Evolutionary conservation across 2,329 filamentous ascomycete species (phyloP).

Genomic region (Hypoxylon rubiginosum): DNA sequence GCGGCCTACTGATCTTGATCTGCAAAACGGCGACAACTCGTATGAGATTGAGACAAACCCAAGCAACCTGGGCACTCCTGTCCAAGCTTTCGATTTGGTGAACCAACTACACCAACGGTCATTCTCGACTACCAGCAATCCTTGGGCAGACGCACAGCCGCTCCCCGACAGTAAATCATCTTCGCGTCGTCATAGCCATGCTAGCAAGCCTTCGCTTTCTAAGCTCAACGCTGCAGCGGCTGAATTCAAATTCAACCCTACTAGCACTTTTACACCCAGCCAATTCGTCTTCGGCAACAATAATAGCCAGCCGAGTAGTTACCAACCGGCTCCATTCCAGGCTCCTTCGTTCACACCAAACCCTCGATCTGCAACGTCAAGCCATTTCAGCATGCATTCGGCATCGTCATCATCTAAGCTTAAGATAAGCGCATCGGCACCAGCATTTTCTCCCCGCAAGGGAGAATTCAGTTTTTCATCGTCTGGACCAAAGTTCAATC

Average conservation of each 20-base stretch:
- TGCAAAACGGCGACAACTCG: slow-evolving; percentile 62
- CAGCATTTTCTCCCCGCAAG: slow-evolving; percentile 79
- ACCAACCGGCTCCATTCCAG: slow-evolving; percentile 65
- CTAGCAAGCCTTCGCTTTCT: slow-evolving; percentile 77
- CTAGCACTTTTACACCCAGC: slow-evolving; percentile 64
- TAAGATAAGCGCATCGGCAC: slow-evolving; percentile 77
- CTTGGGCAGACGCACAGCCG: slow-evolving; percentile 69
- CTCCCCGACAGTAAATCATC: slow-evolving; percentile 54
- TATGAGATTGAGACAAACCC: slow-evolving; percentile 81
- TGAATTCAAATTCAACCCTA: slow-evolving; percentile 84
- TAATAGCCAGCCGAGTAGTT: slow-evolving; percentile 50
- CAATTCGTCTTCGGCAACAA: slow-evolving; percentile 64
- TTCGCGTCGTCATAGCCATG: slow-evolving; percentile 67
- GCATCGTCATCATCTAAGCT: slow-evolving; percentile 53
- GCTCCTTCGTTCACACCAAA: slow-evolving; percentile 55
- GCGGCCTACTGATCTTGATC: slow-evolving; percentile 56
- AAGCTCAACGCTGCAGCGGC: slow-evolving; percentile 91
- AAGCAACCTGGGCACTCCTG: slow-evolving; percentile 77
- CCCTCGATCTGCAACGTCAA: slow-evolving; percentile 55
- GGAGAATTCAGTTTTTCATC: slow-evolving; percentile 68
- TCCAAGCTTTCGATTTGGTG: slow-evolving; percentile 63
- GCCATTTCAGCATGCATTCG: slow-evolving; percentile 59
- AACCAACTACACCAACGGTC: slow-evolving; percentile 66
- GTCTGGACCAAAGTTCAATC: slow-evolving; percentile 77
- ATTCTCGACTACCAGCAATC: slow-evolving; percentile 71